Conservation (phyloP, 768 basidiomycete species). For the Amylocystis lapponica region DNA sequence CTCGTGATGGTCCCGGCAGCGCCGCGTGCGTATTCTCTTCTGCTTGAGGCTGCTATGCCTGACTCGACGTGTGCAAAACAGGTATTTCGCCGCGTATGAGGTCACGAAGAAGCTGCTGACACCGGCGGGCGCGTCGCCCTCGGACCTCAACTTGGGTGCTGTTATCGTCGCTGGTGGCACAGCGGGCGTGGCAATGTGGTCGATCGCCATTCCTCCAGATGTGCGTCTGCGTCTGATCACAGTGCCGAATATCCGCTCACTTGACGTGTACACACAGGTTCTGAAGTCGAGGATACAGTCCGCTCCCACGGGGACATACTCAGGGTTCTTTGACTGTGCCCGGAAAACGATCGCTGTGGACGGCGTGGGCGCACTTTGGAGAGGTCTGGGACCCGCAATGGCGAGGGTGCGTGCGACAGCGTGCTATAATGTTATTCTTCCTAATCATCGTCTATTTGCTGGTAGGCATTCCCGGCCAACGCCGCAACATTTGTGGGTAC, state of each 20-base stretch:
- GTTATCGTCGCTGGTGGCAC: slow-evolving; percentile 90
- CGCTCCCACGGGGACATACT: slow-evolving; percentile 96
- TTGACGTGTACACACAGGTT: slow-evolving; percentile 46
- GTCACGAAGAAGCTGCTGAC: slow-evolving; percentile 84
- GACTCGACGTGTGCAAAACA: no score
- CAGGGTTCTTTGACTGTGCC: slow-evolving; percentile 87
- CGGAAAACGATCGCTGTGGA: slow-evolving; percentile 88
- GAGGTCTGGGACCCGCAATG: slow-evolving; percentile 98
- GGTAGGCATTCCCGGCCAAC: slow-evolving; percentile 94
- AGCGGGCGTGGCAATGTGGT: slow-evolving; percentile 98
- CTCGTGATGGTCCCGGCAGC: slow-evolving; percentile 92
- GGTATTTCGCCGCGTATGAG: slow-evolving; percentile 97
- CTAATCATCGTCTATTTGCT: not conserved
- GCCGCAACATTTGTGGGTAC: slow-evolving; percentile 86
- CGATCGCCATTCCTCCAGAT: slow-evolving; percentile 94
- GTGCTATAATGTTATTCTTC: not conserved
- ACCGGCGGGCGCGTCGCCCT: slow-evolving; percentile 71
- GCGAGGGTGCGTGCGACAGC: slow-evolving; percentile 69
- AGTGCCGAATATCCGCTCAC: not conserved
- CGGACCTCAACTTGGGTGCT: slow-evolving; percentile 77
- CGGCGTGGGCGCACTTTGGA: slow-evolving; percentile 88
- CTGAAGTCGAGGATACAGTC: slow-evolving; percentile 95
- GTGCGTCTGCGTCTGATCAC: slow-evolving; percentile 39
- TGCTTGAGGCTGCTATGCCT: no score
- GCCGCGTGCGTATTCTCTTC: slow-evolving; percentile 66